phyloP scores from a whole-genome alignment of 768 basidiomycete species.

The Mycena olivaceomarginata region DNA sequence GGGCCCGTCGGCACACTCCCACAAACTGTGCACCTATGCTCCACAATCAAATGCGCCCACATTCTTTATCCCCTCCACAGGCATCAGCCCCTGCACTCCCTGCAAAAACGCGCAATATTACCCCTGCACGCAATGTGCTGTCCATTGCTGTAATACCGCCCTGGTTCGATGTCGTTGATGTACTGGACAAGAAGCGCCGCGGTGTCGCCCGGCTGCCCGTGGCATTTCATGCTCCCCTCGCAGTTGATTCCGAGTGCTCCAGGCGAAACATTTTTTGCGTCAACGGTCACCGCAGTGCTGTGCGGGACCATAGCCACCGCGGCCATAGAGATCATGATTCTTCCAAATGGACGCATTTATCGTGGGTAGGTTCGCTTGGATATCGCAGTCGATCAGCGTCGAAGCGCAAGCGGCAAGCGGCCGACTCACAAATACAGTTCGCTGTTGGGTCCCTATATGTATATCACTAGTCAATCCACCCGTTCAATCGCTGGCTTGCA shows the following conservation, averaged over 20 bases:
- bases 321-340: neutral
- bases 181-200: conserved; percentile 1
- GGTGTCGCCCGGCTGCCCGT: conserved; percentile 27
- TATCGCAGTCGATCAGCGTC: neutral
- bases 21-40: conserved; percentile 30
- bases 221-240: conserved; percentile 32
- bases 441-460: neutral
- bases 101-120: conserved; percentile 35
- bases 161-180: conserved; percentile 19
- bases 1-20: conserved; percentile 34
- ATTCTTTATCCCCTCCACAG: conserved; percentile 6
- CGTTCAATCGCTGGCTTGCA: neutral
- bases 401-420: neutral
- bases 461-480: neutral
- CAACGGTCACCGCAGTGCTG: neutral
- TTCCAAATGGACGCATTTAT: neutral
- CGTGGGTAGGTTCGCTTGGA: neutral
- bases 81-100: neutral
- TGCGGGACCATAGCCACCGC: neutral
- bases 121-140: conserved; percentile 26
- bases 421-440: neutral
- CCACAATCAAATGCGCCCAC: conserved; percentile 3
- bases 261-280: conserved; percentile 5
- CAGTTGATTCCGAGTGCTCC: conserved; percentile 29
- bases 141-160: conserved; percentile 19